phyloP scores from a whole-genome alignment of 768 basidiomycete species.

The Hericium erinaceus region DNA sequence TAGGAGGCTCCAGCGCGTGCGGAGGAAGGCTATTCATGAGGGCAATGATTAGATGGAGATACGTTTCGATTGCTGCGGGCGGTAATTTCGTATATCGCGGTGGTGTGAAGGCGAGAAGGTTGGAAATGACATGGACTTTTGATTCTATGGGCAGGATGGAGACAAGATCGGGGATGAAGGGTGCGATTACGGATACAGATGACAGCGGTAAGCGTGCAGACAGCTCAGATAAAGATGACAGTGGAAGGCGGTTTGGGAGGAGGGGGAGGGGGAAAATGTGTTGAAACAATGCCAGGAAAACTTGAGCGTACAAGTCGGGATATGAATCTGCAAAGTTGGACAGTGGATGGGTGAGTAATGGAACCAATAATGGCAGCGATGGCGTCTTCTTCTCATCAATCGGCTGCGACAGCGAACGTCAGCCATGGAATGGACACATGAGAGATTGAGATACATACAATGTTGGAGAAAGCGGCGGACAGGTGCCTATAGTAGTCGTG shows the following conservation, averaged over 20 bases:
- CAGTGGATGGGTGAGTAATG: slow-evolving; percentile 63
- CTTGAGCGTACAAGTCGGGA: slow-evolving; percentile 4
- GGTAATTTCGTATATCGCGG: slow-evolving; percentile 49
- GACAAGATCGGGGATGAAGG: slow-evolving; percentile 13
- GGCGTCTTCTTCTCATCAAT: slow-evolving; percentile 48
- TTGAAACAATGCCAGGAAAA: slow-evolving; percentile 4
- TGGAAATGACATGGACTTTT: slow-evolving; percentile 61
- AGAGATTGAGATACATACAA: slow-evolving; percentile 33
- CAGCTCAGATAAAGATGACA: slow-evolving; percentile 51
- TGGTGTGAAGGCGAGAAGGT: slow-evolving; percentile 54
- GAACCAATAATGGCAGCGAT: slow-evolving; percentile 38
- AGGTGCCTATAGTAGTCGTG: slow-evolving; percentile 39
- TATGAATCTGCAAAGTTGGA: slow-evolving; percentile 9
- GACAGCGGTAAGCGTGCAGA: slow-evolving; percentile 55
- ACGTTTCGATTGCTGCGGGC: slow-evolving; percentile 35
- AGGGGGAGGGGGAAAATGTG: slow-evolving; percentile 40
- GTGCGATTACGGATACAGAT: slow-evolving; percentile 25
- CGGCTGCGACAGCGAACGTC: slow-evolving; percentile 30
- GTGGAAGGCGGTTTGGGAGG: slow-evolving; percentile 67
- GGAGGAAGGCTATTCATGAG: slow-evolving; percentile 47
- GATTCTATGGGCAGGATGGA: slow-evolving; percentile 16
- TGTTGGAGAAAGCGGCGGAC: slow-evolving; percentile 30
- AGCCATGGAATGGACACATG: not conserved
- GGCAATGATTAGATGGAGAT: slow-evolving; percentile 42
- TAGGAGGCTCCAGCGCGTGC: slow-evolving; percentile 40